Evolutionary conservation across 2,329 filamentous ascomycete species (phyloP).

Genomic region (Colletotrichum sp.): DNA sequence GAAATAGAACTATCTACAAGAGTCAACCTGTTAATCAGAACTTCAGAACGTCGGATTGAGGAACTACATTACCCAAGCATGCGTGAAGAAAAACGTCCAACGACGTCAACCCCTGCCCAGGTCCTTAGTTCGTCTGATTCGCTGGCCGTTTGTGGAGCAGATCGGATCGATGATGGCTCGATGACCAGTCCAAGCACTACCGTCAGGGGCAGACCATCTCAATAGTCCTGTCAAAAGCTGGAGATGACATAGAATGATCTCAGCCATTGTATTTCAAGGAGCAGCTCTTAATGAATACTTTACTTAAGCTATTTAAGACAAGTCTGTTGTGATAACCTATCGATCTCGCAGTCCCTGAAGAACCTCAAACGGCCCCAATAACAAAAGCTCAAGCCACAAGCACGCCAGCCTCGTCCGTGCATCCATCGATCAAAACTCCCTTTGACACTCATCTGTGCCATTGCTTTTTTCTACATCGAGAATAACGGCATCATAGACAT

Average conservation of each 20-base stretch:
- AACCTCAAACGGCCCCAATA: not conserved
- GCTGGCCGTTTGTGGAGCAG: not conserved
- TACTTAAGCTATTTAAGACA: not conserved
- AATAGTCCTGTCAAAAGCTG: not conserved
- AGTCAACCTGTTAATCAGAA: too few relatives aligned
- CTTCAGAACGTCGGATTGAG: not conserved
- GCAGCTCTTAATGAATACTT: too few relatives aligned
- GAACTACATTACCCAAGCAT: not conserved
- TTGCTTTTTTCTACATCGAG: not conserved
- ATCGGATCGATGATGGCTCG: not conserved
- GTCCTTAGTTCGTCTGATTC: not conserved
- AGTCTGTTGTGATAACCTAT: not conserved
- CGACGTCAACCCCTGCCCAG: too few relatives aligned
- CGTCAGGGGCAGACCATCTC: not conserved
- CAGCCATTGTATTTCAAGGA: too few relatives aligned
- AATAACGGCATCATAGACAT: slow-evolving; percentile 10
- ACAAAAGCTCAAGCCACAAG: not conserved
- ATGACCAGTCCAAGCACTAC: not conserved
- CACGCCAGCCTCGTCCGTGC: not conserved
- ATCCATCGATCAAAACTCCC: not conserved
- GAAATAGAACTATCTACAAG: not conserved
- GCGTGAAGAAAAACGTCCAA: not conserved
- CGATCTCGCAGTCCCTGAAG: not conserved
- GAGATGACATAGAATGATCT: not conserved
- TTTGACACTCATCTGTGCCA: not conserved